phyloP scores from a whole-genome alignment of 257 asterid species.

The Gentiana macrophylla region DNA sequence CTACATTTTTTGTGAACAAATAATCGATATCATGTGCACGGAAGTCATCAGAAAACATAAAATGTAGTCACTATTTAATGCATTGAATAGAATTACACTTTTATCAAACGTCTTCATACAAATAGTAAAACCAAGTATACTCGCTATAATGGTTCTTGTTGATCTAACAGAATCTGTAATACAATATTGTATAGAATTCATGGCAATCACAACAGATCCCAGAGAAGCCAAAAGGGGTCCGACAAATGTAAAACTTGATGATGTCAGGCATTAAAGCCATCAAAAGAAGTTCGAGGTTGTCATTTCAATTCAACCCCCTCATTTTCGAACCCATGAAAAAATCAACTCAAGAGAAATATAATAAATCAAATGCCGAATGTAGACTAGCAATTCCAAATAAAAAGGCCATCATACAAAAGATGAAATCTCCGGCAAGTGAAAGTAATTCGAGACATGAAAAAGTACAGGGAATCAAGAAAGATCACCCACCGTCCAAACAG shows the following conservation, averaged over 20 bases:
- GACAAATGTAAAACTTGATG: neutral
- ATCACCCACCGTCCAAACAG: constrained; percentile 51
- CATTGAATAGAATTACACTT: too few relatives aligned
- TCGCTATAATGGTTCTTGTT: too few relatives aligned
- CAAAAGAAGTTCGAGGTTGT: neutral
- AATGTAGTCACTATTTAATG: too few relatives aligned
- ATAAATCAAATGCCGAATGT: constrained; percentile 2
- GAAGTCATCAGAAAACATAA: too few relatives aligned
- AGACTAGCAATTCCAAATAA: neutral
- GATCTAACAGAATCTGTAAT: too few relatives aligned
- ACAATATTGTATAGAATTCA: too few relatives aligned
- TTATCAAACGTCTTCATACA: too few relatives aligned
- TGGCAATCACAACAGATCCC: too few relatives aligned
- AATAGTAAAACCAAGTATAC: too few relatives aligned
- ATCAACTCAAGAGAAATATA: neutral
- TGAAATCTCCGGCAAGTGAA: constrained; percentile 5
- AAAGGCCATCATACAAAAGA: neutral
- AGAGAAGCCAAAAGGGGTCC: too few relatives aligned
- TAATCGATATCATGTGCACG: too few relatives aligned
- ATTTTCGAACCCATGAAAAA: neutral
- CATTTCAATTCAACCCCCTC: neutral
- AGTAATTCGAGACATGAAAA: neutral
- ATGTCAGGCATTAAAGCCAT: constrained; percentile 2
- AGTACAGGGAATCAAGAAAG: neutral
- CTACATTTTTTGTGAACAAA: too few relatives aligned